Base-by-base conservation (phyloP, 176 grass and related monocot species). In the Musa schizocarpa region DNA sequence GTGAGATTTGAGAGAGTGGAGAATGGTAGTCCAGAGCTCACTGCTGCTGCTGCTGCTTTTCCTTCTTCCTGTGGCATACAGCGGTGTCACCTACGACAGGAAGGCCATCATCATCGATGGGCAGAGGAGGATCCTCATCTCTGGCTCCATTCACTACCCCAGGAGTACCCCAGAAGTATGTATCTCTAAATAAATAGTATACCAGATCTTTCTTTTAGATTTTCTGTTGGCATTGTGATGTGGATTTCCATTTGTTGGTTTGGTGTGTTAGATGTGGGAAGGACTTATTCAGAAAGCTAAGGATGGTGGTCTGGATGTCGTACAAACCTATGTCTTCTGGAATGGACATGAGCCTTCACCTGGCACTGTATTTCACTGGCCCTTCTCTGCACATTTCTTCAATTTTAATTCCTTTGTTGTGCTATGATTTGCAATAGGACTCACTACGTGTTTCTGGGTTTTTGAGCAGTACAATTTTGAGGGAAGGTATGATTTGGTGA, bases 321-420 rank as follows among this genome's bases (percentile, higher is more conserved):
- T 99, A 79, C 96, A 99, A 68, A 99, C 96, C 5, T 99, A 99
- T 74, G 96, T 99, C 24, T 99, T 99, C 74, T 99, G 96, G 96
- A 99, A 99, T 22, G 91, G 91, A 2, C 96, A 99, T 29, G 96
- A 99, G 53, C 96, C 96, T 70, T 89, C 86, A 52, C 91, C 88
- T 52, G 91, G 96, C 84, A 89, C 78, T 79, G 96, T 99, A 93
- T 19, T 52, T 13, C 54, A 52, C 63, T 74, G 29, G 48, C 68
- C 19, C 26, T 61, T 17, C 7, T 23, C 12, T 25, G 78, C 61
- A 43, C 57, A 29, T 65, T 13, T 82, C 53, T 77, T 50, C 65
- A 29, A 13, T 54, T 29, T 53, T 43, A 43, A 6, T 43, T 52
- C 22, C 74, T 69, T 50, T 55, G 2, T 54, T n/a, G 3, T 43